Percentiles rank a stretch among this genome's conserved stretches.
phyloP scores from a whole-genome alignment of 2,329 filamentous ascomycete genomes.

The Fusarium mangiferae region DNA sequence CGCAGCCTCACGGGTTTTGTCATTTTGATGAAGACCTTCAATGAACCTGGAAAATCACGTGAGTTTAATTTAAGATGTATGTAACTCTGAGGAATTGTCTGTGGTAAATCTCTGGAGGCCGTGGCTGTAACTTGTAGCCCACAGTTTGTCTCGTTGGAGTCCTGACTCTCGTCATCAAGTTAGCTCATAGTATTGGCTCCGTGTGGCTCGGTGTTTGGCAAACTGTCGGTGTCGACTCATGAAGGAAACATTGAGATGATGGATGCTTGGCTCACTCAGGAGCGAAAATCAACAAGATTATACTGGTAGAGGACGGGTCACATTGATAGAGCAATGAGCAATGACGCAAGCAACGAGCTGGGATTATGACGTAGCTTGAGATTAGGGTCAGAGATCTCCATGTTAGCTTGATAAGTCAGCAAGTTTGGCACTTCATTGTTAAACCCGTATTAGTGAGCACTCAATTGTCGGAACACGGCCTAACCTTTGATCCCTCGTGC shows the following conservation, averaged over 20 bases:
- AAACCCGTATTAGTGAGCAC: neutral
- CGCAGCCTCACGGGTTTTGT: conserved; percentile 6
- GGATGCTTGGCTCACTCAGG: neutral
- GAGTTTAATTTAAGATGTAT: neutral
- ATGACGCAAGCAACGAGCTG: conserved; percentile 23
- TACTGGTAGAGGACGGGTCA: neutral
- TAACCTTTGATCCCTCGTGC: conserved; percentile 16
- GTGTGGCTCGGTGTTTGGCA: neutral
- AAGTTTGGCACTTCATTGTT: neutral
- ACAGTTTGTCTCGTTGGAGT: neutral
- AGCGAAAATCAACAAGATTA: neutral
- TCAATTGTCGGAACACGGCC: neutral
- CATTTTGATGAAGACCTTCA: neutral
- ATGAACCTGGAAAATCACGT: conserved; percentile 19
- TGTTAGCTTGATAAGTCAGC: conserved; percentile 14
- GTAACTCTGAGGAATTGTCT: neutral
- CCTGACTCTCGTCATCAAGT: neutral
- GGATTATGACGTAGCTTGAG: conserved; percentile 19
- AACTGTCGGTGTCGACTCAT: neutral
- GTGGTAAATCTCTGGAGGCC: neutral
- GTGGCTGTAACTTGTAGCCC: neutral
- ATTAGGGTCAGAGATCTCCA: neutral
- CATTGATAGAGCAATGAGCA: conserved; percentile 14
- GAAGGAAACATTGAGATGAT: neutral
- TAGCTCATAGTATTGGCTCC: neutral